Percentiles rank a stretch among this genome's conserved stretches.
phyloP scores from a whole-genome alignment of 768 basidiomycete species.

The Psilocybe cyanescens region DNA sequence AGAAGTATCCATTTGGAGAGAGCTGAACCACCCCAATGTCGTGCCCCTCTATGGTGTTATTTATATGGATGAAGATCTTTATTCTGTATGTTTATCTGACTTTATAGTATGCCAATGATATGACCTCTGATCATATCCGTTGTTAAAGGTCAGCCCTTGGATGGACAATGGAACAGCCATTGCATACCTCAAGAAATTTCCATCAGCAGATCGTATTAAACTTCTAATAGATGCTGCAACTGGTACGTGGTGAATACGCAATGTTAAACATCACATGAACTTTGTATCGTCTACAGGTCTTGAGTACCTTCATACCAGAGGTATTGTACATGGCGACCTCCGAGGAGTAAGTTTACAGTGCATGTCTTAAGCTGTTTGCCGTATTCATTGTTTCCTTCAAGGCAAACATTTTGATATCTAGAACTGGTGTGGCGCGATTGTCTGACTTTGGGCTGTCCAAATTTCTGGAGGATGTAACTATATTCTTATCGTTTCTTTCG shows the following conservation, averaged over 20 bases:
- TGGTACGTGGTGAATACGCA: constrained; percentile 27
- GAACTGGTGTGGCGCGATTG: constrained; percentile 39
- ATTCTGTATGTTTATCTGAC: constrained; percentile 29
- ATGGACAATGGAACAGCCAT: constrained; percentile 46
- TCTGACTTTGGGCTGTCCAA: constrained; percentile 51
- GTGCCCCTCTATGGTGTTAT: constrained; percentile 42
- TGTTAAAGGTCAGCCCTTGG: constrained; percentile 45
- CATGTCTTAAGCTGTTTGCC: background rate
- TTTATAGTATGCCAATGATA: background rate
- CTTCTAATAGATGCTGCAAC: constrained; percentile 41
- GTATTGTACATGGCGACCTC: constrained; percentile 46
- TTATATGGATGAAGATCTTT: constrained; percentile 34
- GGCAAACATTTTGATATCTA: constrained; percentile 49
- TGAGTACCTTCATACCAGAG: constrained; percentile 41
- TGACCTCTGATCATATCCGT: background rate
- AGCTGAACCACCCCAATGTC: constrained; percentile 42
- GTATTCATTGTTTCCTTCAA: constrained; percentile 17
- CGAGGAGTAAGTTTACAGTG: constrained; percentile 34
- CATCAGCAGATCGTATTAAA: constrained; percentile 36
- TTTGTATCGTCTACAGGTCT: constrained; percentile 31
- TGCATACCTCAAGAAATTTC: constrained; percentile 34
- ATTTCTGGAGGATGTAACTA: constrained; percentile 38
- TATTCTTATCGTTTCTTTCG: background rate
- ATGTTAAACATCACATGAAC: background rate
- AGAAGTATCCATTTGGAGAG: constrained; percentile 46